Percentiles rank a stretch among this genome's conserved stretches.
phyloP scores from a whole-genome alignment of 148 eudicot species.

The Vaccinium corymbosum region DNA sequence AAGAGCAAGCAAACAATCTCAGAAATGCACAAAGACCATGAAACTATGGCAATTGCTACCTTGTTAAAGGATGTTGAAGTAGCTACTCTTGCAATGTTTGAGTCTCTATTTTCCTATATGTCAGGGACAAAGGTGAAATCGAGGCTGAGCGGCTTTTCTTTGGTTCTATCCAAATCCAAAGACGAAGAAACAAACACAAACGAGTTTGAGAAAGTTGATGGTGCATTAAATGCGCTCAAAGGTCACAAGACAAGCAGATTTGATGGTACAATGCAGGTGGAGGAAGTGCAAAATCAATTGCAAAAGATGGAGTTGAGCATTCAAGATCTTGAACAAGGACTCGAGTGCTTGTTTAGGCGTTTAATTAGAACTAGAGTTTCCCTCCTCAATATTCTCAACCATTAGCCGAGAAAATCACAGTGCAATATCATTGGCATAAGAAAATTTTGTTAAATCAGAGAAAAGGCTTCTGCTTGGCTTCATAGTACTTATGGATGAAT shows the following conservation, averaged over 20 bases:
- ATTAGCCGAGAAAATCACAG: slow-evolving; percentile 6
- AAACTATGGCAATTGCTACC: neutral
- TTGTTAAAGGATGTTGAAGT: slow-evolving; percentile 22
- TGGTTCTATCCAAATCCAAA: slow-evolving; percentile 17
- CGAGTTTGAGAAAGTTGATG: slow-evolving; percentile 20
- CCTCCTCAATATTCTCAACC: slow-evolving; percentile 28
- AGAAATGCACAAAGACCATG: slow-evolving; percentile 7
- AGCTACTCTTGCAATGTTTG: slow-evolving; percentile 19
- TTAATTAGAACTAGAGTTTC: slow-evolving; percentile 29
- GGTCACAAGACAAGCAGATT: slow-evolving; percentile 15
- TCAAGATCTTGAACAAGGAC: slow-evolving; percentile 23
- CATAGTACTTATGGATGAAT: neutral
- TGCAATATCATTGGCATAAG: slow-evolving; percentile 1
- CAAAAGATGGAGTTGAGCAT: slow-evolving; percentile 18
- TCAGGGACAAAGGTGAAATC: slow-evolving; percentile 12
- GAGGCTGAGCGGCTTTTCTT: slow-evolving; percentile 14
- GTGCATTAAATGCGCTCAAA: slow-evolving; percentile 5
- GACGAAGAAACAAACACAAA: neutral
- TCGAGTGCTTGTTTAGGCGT: slow-evolving; percentile 25
- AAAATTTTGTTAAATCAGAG: neutral
- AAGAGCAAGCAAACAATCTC: neutral
- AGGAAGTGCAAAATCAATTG: slow-evolving; percentile 14
- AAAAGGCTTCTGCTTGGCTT: slow-evolving; percentile 22
- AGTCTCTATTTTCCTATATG: slow-evolving; percentile 20
- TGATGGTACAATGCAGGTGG: slow-evolving; percentile 14